A percentile compares a stretch with the other conserved stretches of the same genome.
Conservation (phyloP, 768 basidiomycete species). For the Suillus variegatus region DNA sequence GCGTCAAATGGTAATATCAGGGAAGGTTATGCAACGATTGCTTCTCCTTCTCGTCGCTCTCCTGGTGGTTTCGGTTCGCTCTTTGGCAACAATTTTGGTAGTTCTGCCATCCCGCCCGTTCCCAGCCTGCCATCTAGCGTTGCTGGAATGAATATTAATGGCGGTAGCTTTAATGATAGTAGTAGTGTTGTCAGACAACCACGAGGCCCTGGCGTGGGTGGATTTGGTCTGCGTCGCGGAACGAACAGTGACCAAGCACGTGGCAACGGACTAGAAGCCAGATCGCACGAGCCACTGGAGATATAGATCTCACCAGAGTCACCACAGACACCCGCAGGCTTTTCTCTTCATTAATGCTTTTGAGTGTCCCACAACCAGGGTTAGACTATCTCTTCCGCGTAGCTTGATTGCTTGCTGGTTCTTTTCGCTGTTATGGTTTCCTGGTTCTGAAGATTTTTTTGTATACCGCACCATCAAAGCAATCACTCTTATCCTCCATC, state of each 20-base stretch:
- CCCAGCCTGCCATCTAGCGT: conserved; percentile 70
- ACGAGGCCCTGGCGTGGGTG: conserved; percentile 75
- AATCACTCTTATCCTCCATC: conserved; percentile 1
- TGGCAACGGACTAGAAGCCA: conserved; percentile 73
- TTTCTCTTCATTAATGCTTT: conserved; percentile 1
- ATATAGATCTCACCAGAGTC: conserved; percentile 45
- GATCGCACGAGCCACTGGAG: conserved; percentile 85
- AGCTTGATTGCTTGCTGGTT: conserved; percentile 3
- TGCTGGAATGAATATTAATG: conserved; percentile 42
- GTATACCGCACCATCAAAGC: conserved; percentile 5
- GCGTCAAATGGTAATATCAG: conserved; percentile 90
- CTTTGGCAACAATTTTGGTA: conserved; percentile 52
- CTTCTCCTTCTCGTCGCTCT: conserved; percentile 76
- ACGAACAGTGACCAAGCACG: conserved; percentile 46
- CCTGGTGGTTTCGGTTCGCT: conserved; percentile 72
- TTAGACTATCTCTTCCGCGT: conserved; percentile 14
- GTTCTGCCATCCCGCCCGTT: conserved; percentile 65
- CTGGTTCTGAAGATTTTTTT: conserved; percentile 2
- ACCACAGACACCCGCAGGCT: conserved; percentile 1
- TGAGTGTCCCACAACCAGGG: conserved; percentile 17
- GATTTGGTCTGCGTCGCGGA: conserved; percentile 63
- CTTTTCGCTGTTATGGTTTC: not conserved
- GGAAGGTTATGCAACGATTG: conserved; percentile 83
- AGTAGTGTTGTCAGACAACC: conserved; percentile 79
- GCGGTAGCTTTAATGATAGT: conserved; percentile 39